Base-by-base conservation (phyloP, 495 filamentous ascomycete genomes). In the Podospora appendiculata region DNA sequence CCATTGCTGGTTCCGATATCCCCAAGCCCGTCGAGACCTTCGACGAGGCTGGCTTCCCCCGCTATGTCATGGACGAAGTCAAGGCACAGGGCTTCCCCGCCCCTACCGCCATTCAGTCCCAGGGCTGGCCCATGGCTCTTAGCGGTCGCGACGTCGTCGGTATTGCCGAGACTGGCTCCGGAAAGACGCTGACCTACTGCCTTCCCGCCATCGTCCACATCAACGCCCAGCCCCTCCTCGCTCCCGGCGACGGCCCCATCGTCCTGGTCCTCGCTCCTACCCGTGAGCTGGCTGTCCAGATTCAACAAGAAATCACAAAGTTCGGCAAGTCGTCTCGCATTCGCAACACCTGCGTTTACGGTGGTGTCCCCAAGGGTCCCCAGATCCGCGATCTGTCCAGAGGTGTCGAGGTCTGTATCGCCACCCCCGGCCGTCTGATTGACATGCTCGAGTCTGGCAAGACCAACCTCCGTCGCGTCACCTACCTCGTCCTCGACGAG, bases 51-150 rank as follows among this genome's bases (percentile, higher is more conserved):
- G 89, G 89, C 7, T 98, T 98, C 74, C 93, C 93, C 25, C 80
- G 81, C 52, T 98, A 98, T 67, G 93, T 98, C 42, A 88, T 98
- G 84, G 88, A 85, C 64, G 93, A 98, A 70, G 93, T 98, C 61
- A 97, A 97, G 80, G 87, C 90, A 45, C 90, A 96, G 74, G 93
- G 93, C 19, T 98, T 98, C 69, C 76, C 83, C 45, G 83, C 84
- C 43, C 93, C 93, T 34, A 97, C 93, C 42, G 82, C 94, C 48
- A 98, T 98, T 64, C 93, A 98, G 73, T 90, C 94, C 49, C 93
- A 97, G 70, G 94, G 93, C 58, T 98, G 93, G 93, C 93, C 93
- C 47, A 97, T 97, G 93, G 91, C 93, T 65, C 84, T 98, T 45
- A 94, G 92, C 42, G 93, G 93, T 71, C 92, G 93, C 59, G 93